Conservation (phyloP, 805 yeast genomes). For the Suhomyces kilbournensis region DNA sequence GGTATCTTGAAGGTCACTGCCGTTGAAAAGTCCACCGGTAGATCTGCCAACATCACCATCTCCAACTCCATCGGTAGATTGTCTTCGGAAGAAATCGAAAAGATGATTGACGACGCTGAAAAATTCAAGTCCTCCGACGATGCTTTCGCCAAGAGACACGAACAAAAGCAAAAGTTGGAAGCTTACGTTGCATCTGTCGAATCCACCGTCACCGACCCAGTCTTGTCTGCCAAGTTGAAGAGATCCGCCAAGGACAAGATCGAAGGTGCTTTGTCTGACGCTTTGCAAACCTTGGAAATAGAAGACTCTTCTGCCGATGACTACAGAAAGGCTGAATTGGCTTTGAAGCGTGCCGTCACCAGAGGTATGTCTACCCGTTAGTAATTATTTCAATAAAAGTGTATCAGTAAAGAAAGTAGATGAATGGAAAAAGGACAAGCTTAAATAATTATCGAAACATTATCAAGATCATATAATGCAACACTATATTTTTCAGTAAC, state of each 20-base stretch:
- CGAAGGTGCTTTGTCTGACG: slow-evolving; percentile 97
- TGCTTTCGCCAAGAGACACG: slow-evolving; percentile 99
- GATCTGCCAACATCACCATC: slow-evolving; percentile 50
- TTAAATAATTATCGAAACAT: no score
- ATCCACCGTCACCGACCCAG: slow-evolving; percentile 96
- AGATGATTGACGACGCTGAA: slow-evolving; percentile 49
- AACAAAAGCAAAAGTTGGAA: slow-evolving; percentile 98
- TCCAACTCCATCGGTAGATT: slow-evolving; percentile 50
- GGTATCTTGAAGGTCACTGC: slow-evolving; percentile 52
- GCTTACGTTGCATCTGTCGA: slow-evolving; percentile 90
- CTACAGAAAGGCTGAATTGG: slow-evolving; percentile 98
- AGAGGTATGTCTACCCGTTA: slow-evolving; percentile 98
- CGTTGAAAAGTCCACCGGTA: slow-evolving; percentile 48
- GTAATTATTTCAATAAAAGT: slow-evolving; percentile 18
- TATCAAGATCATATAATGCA: no score
- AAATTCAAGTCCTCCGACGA: slow-evolving; percentile 94
- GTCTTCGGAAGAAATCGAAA: slow-evolving; percentile 48
- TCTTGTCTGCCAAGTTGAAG: slow-evolving; percentile 95
- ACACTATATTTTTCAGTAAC: no score
- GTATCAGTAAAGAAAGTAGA: no score
- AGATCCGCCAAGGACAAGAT: slow-evolving; percentile 95
- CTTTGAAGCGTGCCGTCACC: slow-evolving; percentile 98
- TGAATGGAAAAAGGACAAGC: no score
- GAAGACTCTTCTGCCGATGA: slow-evolving; percentile 97
- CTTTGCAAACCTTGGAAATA: slow-evolving; percentile 94